A percentile compares a stretch with the other conserved stretches of the same genome.
Evolutionary conservation across 2,329 filamentous ascomycete genomes (phyloP).

Genomic region (Seiridium unicorne): DNA sequence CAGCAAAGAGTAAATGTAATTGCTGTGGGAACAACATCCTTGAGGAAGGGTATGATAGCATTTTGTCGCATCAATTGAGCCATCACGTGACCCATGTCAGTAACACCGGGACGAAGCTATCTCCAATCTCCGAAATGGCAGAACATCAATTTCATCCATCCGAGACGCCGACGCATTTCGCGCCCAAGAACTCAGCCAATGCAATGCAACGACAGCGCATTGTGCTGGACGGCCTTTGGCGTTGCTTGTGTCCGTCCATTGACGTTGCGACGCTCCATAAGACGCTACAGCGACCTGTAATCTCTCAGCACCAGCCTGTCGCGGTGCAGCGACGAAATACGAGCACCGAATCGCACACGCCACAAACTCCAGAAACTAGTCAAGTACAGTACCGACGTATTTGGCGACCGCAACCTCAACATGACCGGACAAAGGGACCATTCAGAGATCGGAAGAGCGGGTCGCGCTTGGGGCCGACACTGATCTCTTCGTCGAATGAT

Average conservation of each 20-base stretch:
- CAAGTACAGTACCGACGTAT: background rate
- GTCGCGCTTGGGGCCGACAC: background rate
- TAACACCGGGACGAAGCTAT: background rate
- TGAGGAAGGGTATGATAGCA: too few species aligned
- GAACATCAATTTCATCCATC: background rate
- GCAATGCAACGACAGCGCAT: slow-evolving; percentile 37
- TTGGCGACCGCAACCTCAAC: background rate
- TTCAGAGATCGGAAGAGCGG: background rate
- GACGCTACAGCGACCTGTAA: slow-evolving; percentile 21
- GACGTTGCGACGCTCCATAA: slow-evolving; percentile 36
- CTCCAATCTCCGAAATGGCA: background rate
- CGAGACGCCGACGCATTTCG: background rate
- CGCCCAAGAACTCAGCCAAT: background rate
- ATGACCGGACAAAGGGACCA: background rate
- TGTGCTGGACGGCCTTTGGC: slow-evolving; percentile 59
- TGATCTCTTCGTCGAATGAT: background rate
- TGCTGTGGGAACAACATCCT: too few species aligned
- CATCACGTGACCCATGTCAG: slow-evolving; percentile 1
- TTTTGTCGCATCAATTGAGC: background rate
- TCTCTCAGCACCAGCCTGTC: slow-evolving; percentile 12
- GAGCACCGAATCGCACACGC: background rate
- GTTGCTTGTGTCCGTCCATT: slow-evolving; percentile 59
- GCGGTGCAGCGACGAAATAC: background rate
- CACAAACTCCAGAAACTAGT: background rate
- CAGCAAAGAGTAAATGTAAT: too few species aligned